Conservation (phyloP, 768 basidiomycete species). For the Lentinus brumalis region DNA sequence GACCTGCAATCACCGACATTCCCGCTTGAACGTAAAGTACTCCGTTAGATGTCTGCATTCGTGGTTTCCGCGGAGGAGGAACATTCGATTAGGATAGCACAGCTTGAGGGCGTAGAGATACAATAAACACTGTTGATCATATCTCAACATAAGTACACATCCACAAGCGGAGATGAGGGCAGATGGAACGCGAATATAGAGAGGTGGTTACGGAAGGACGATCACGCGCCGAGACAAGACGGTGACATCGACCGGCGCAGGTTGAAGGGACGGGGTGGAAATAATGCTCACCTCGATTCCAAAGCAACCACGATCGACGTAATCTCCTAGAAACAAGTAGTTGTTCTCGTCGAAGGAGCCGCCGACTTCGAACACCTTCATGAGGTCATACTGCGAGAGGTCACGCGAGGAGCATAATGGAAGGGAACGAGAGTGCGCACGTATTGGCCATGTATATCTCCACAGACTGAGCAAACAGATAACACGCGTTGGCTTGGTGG, state of each 20-base stretch:
- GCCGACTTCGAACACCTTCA: conserved; percentile 97
- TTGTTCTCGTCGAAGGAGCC: conserved; percentile 80
- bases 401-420: background rate
- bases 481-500: background rate
- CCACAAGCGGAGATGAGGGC: background rate
- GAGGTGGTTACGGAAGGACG: too few species aligned
- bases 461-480: conserved; percentile 65
- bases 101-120: conserved; percentile 95
- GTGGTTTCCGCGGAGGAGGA: conserved; percentile 92
- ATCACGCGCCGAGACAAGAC: background rate
- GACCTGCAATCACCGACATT: conserved; percentile 59
- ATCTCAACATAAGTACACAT: background rate
- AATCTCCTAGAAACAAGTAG: conserved; percentile 95
- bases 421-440: conserved; percentile 41
- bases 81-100: conserved; percentile 79
- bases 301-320: conserved; percentile 96
- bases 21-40: conserved; percentile 97
- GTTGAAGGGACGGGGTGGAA: background rate
- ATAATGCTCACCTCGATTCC: conserved; percentile 60
- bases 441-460: conserved; percentile 98
- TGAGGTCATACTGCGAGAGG: conserved; percentile 81
- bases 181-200: too few species aligned
- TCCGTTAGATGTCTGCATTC: conserved; percentile 97
- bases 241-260: background rate
- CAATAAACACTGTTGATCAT: conserved; percentile 66